Evolutionary conservation across 768 basidiomycete genomes (phyloP).

Genomic region (Peribolospora kevripleyi): DNA sequence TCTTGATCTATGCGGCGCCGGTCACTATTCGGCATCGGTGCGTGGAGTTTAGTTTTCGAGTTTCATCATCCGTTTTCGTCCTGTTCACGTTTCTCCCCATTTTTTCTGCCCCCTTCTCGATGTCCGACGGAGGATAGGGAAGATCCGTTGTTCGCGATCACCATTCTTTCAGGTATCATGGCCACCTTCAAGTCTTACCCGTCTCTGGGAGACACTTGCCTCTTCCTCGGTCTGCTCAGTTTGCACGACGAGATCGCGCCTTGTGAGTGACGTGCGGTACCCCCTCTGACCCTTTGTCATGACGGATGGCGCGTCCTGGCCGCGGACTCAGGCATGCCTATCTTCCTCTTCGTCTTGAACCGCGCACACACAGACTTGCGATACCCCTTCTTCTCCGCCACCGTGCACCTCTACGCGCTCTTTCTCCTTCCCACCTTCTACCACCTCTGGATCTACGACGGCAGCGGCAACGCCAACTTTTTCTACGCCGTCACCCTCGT

Average conservation of each 20-base stretch:
- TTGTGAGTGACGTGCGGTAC: slow-evolving; percentile 29
- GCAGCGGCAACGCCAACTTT: slow-evolving; percentile 93
- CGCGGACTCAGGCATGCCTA: neutral
- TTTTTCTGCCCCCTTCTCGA: neutral
- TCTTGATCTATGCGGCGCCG: slow-evolving; percentile 56
- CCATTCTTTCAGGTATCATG: slow-evolving; percentile 49
- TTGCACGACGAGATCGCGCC: slow-evolving; percentile 65
- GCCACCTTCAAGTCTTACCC: slow-evolving; percentile 80
- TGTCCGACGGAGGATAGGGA: slow-evolving; percentile 27
- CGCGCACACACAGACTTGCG: slow-evolving; percentile 38
- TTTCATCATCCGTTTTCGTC: neutral
- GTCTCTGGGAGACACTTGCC: slow-evolving; percentile 61
- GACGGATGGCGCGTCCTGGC: neutral
- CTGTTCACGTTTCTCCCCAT: neutral
- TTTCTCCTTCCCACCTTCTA: slow-evolving; percentile 76
- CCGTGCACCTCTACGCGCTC: slow-evolving; percentile 60
- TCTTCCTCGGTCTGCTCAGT: slow-evolving; percentile 56
- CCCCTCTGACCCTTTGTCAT: neutral
- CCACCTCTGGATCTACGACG: slow-evolving; percentile 68
- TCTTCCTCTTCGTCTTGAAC: neutral
- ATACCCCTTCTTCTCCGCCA: slow-evolving; percentile 56
- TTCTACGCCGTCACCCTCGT: slow-evolving; percentile 91
- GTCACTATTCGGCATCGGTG: slow-evolving; percentile 19
- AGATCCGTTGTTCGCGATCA: slow-evolving; percentile 58
- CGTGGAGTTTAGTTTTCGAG: neutral